A percentile compares a stretch with the other conserved stretches of the same genome.
phyloP scores from a whole-genome alignment of 163 green algal species.

The Scenedesmus sp. region DNA sequence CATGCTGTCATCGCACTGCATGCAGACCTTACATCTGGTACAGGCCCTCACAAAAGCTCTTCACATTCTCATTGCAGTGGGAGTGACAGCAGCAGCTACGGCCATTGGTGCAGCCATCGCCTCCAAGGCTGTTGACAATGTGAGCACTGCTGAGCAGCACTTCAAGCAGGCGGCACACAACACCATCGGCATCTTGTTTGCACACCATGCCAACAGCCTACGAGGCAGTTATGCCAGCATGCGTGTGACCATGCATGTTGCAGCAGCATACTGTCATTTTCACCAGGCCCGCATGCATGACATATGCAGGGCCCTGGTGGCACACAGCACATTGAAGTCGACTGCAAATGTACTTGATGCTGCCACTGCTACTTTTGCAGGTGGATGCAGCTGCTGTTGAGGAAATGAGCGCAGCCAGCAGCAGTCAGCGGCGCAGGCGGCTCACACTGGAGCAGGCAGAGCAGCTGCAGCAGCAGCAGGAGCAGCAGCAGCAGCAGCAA shows the following conservation, averaged over 20 bases:
- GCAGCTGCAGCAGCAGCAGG: constrained; percentile 16
- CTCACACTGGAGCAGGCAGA: constrained; percentile 38
- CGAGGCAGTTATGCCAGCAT: too few relatives aligned
- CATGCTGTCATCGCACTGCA: neutral
- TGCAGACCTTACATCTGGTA: too few relatives aligned
- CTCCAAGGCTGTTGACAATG: constrained; percentile 29
- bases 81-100: constrained; percentile 25
- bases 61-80: neutral
- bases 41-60: neutral
- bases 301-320: too few relatives aligned
- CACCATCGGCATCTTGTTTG: too few relatives aligned
- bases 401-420: neutral
- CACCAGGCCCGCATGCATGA: too few relatives aligned
- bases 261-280: too few relatives aligned
- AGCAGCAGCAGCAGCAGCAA: constrained; percentile 14
- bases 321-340: too few relatives aligned
- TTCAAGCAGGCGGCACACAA: neutral
- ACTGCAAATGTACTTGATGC: too few relatives aligned
- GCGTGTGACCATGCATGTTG: neutral
- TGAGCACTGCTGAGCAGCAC: neutral
- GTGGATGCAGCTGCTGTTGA: constrained; percentile 15
- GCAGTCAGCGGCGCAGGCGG: constrained; percentile 7
- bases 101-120: constrained; percentile 23
- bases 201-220: neutral
- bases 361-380: neutral